A percentile compares a stretch with the other conserved stretches of the same genome.
Conservation (phyloP, 257 asterid genomes). For the Solanum piurae region DNA sequence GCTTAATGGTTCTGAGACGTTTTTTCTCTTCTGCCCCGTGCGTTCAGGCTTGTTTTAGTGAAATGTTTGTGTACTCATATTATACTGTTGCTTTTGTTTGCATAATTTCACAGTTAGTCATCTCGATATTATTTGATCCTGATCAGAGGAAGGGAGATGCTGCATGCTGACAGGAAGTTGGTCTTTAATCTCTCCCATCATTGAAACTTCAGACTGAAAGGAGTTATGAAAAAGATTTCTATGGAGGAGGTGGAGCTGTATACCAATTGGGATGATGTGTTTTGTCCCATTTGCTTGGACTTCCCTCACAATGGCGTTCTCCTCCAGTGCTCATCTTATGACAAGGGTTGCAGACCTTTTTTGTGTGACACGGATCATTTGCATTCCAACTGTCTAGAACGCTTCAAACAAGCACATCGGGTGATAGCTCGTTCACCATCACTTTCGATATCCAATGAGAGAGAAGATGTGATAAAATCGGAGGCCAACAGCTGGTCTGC, state of each 20-base stretch:
- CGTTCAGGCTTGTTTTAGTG: neutral
- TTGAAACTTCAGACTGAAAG: conserved; percentile 19
- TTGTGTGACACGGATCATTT: conserved; percentile 73
- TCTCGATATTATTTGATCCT: neutral
- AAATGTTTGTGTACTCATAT: neutral
- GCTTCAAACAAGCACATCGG: conserved; percentile 66
- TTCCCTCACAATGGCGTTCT: conserved; percentile 81
- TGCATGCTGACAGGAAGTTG: conserved; percentile 12
- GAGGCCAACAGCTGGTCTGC: conserved; percentile 35
- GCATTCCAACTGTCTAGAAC: conserved; percentile 70
- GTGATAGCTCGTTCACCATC: conserved; percentile 26
- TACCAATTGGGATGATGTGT: conserved; percentile 59
- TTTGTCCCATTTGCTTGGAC: conserved; percentile 77
- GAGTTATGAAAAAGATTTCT: conserved; percentile 6
- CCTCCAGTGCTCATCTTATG: conserved; percentile 65
- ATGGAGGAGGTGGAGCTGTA: conserved; percentile 58
- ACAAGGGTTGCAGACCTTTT: conserved; percentile 68
- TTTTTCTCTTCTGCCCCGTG: neutral
- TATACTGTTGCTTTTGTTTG: neutral
- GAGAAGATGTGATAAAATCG: conserved; percentile 6
- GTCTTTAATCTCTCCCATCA: conserved; percentile 7
- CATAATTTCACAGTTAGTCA: neutral
- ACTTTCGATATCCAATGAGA: conserved; percentile 17
- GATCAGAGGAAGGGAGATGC: neutral
- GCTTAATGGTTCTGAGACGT: neutral